These are phyloP conservation scores for Pseudogymnoascus sp. DNA, from an alignment of 2,329 filamentous ascomycete species.

Conservation along the genomic window DNA sequence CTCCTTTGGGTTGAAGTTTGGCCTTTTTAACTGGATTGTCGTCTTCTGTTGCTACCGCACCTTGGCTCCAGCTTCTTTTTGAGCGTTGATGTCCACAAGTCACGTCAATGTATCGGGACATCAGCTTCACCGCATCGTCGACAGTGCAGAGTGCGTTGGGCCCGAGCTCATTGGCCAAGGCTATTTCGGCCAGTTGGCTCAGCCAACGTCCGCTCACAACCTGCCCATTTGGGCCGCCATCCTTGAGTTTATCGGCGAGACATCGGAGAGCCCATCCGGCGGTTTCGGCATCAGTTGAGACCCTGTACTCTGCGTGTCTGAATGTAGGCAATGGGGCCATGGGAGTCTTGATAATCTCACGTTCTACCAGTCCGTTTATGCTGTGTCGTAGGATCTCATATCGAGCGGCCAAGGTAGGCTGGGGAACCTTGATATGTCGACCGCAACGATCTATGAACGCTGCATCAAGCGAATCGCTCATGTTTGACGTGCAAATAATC, in stretches of 20 bases:
- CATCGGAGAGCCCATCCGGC: background rate
- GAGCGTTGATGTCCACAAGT: too few relatives aligned
- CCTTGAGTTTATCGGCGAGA: background rate
- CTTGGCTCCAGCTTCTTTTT: too few relatives aligned
- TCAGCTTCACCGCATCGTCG: background rate
- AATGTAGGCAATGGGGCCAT: too few relatives aligned
- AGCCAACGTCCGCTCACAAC: background rate
- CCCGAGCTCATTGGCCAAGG: background rate
- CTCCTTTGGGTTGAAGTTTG: too few relatives aligned
- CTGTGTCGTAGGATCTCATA: conserved; percentile 25
- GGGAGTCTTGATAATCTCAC: background rate
- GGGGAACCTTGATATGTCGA: conserved; percentile 14
- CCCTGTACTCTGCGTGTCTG: background rate
- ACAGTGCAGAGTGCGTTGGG: background rate
- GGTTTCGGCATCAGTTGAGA: background rate
- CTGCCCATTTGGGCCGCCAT: background rate
- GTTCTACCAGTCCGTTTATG: conserved; percentile 20
- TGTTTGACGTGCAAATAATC: conserved; percentile 28
- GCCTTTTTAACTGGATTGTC: too few relatives aligned
- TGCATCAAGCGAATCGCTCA: conserved; percentile 23
- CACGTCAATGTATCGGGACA: too few relatives aligned
- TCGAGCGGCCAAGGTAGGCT: conserved; percentile 19
- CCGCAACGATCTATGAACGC: conserved; percentile 28
- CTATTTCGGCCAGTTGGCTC: background rate
- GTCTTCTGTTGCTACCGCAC: too few relatives aligned